Base-by-base conservation (phyloP, 2,329 filamentous ascomycete species). In the Biscogniauxia mediterranea region DNA sequence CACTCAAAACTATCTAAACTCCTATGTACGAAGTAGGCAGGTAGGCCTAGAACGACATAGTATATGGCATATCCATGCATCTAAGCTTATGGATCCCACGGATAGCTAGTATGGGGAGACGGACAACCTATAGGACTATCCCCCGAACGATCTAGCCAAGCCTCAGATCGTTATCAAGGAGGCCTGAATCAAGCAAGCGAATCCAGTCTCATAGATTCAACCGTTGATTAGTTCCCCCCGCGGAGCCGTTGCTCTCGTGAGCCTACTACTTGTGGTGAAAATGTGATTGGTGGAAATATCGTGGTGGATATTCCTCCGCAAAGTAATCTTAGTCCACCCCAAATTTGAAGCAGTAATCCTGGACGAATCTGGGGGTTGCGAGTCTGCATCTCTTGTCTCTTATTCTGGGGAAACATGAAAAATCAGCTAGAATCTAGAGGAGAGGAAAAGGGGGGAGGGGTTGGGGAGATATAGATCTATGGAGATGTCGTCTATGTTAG, bases 211-310 rank as follows among this genome's bases (percentile, higher is more conserved):
- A 15, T 46, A 46, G 6, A 46, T 46, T 46, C 38, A 46, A 11
- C 38, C 38, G 38, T 6, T n/a, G 15, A 46, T 46, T 4, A 46
- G 38, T n/a, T 32, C 11, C 38, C 38, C 38, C 38, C 4, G 7
- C 2, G 50, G 50, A 52, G 15, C 50, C 19, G 50, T 25, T 21
- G 9, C 9, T 25, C 50, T 25, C 19, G 50, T 52, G 50, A 54
- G 25, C n/a, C 26, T 28, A 9, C 11, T 26, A 52, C 51, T 11
- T 21, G 20, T 15, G 61, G 61, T 11, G 25, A 23, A 63, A 56
- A 54, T 59, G 3, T 52, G 50, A 62, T 64, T 64, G 62, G 62
- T 64, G 62, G 62, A 61, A 60, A 53, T 11, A 19, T 32, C 13
- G 58, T 46, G 21, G 21, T 54, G 49, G 58, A 15, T 52, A 56